These are phyloP conservation scores for Plasmopara muralis DNA, from an alignment of 352 stramenopile genomes.

Conservation along the genomic window DNA sequence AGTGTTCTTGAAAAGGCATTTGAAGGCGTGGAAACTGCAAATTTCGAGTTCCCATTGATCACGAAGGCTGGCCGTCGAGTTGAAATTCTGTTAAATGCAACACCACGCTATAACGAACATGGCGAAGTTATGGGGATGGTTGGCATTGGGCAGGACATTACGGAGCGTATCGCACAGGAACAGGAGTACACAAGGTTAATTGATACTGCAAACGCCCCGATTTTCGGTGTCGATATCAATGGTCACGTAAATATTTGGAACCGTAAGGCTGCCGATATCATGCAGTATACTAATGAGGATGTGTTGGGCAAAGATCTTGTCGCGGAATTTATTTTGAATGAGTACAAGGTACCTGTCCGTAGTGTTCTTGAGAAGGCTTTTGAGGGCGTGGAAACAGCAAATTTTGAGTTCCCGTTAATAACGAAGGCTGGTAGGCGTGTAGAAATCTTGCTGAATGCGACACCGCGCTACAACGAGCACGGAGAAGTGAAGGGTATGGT, in stretches of 20 bases:
- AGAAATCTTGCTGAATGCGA: conserved; percentile 67
- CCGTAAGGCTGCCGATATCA: conserved; percentile 85
- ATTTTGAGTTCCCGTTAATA: conserved; percentile 80
- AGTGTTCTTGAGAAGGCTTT: conserved; percentile 30
- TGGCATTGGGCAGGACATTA: conserved; percentile 83
- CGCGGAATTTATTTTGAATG: conserved; percentile 43
- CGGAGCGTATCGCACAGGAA: conserved; percentile 63
- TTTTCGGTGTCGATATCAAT: conserved; percentile 83
- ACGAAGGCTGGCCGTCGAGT: conserved; percentile 75
- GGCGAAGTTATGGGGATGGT: conserved; percentile 79
- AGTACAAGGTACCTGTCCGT: conserved; percentile 38
- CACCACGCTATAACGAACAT: conserved; percentile 77
- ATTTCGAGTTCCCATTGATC: conserved; percentile 84
- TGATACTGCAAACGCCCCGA: conserved; percentile 86
- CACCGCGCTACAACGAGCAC: conserved; percentile 54
- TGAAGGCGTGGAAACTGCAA: conserved; percentile 55
- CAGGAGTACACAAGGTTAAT: conserved; percentile 80
- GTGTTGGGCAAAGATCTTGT: conserved; percentile 79
- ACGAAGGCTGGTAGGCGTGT: conserved; percentile 55
- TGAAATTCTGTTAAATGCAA: conserved; percentile 84
- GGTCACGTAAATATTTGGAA: conserved; percentile 88
- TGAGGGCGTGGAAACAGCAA: conserved; percentile 57
- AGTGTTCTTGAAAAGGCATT: conserved; percentile 21
- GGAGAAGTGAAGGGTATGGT: conserved; percentile 79
- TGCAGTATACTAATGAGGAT: conserved; percentile 82